These are phyloP conservation scores for Hagleromyces aurorensis DNA, from an alignment of 805 yeast species.

Conservation along the genomic window DNA sequence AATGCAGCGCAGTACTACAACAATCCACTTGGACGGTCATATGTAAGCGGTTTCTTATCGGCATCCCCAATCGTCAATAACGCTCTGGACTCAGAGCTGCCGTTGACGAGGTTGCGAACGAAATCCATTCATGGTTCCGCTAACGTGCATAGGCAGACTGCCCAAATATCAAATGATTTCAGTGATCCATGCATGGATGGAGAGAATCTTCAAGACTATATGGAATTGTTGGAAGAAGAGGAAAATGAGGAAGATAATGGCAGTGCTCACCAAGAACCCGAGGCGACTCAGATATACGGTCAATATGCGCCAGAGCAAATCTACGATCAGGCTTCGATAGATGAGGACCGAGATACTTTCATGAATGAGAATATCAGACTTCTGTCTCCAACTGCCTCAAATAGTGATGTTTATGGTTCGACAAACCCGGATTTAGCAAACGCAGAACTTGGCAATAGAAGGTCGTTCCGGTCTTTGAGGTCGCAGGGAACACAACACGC, in stretches of 20 bases:
- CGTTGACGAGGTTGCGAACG: constrained; percentile 9
- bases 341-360: background rate
- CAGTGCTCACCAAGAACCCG: constrained; percentile 2
- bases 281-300: constrained; percentile 1
- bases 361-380: constrained; percentile 1
- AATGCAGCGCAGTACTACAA: constrained; percentile 6
- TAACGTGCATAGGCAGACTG: constrained; percentile 28
- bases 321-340: background rate
- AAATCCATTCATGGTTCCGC: constrained; percentile 23
- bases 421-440: no score
- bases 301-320: constrained; percentile 1
- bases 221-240: no score
- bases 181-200: constrained; percentile 15
- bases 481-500: no score
- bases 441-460: no score
- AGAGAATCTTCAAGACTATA: constrained; percentile 7
- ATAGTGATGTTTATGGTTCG: background rate
- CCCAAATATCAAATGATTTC: constrained; percentile 27
- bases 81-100: constrained; percentile 8
- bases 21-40: constrained; percentile 26
- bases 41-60: constrained; percentile 23
- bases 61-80: constrained; percentile 12
- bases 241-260: constrained; percentile 2
- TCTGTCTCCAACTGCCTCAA: background rate
- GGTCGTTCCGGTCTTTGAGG: no score